phyloP scores from a whole-genome alignment of 176 grass and related monocot genomes.

The Oryza rufipogon region DNA sequence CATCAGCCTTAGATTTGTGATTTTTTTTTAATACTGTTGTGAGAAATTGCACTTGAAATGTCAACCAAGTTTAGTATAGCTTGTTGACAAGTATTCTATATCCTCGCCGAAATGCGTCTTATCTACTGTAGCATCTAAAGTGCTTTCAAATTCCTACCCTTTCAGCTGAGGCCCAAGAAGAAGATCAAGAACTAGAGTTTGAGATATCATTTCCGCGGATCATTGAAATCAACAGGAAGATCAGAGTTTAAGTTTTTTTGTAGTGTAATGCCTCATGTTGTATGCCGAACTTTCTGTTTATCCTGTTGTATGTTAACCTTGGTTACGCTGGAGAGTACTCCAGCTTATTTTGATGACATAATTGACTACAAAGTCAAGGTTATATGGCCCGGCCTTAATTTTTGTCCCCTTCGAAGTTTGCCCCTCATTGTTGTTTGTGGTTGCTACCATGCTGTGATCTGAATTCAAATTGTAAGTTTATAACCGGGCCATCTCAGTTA shows the following conservation, averaged over 20 bases:
- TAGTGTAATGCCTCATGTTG: not conserved
- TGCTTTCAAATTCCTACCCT: not conserved
- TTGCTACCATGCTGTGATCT: not conserved
- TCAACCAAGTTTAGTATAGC: not conserved
- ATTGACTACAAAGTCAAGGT: not conserved
- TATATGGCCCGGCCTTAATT: not conserved
- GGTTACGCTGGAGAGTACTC: constrained; percentile 2
- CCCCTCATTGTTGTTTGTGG: not conserved
- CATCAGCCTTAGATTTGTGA: not conserved
- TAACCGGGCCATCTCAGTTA: not conserved
- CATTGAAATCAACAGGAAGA: not conserved
- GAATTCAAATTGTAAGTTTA: not conserved
- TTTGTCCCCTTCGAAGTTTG: not conserved
- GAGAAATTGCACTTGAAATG: not conserved
- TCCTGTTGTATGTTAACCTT: not conserved
- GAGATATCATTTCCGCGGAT: not conserved
- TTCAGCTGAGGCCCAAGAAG: constrained; percentile 96
- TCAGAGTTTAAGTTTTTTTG: not conserved
- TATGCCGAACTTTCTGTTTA: constrained; percentile 4
- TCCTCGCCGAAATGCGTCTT: not conserved
- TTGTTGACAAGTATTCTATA: not conserved
- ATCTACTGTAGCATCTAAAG: not conserved
- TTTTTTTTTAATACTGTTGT: not conserved
- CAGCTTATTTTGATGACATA: not conserved
- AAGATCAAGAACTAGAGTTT: constrained; percentile 77